Evolutionary conservation across 768 basidiomycete genomes (phyloP).

Genomic region (Mrakia frigida): DNA sequence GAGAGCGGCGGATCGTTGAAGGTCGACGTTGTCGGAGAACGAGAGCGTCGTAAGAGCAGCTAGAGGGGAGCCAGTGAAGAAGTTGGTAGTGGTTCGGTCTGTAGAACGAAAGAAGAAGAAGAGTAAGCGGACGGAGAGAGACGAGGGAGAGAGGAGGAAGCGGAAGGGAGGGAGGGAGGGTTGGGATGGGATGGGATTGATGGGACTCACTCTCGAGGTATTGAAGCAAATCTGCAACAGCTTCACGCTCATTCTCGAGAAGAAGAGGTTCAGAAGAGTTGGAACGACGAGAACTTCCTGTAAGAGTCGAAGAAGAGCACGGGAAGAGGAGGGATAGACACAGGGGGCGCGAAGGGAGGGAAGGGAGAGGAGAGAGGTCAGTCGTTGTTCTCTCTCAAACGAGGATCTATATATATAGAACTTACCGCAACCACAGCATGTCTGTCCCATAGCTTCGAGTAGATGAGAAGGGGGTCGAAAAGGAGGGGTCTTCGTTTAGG

Average conservation of each 20-base stretch:
- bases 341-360: neutral
- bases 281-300: slow-evolving; percentile 29
- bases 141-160: neutral
- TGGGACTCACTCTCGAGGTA: slow-evolving; percentile 83
- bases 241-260: slow-evolving; percentile 70
- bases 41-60: slow-evolving; percentile 91
- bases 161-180: neutral
- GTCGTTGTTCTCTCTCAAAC: neutral
- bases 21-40: slow-evolving; percentile 97
- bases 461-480: neutral
- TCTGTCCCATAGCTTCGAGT: slow-evolving; percentile 21
- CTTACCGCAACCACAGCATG: slow-evolving; percentile 32
- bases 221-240: slow-evolving; percentile 93
- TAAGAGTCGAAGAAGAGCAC: neutral
- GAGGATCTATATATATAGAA: neutral
- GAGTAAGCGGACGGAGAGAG: neutral
- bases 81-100: slow-evolving; percentile 98
- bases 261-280: slow-evolving; percentile 28
- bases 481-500: neutral
- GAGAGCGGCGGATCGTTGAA: slow-evolving; percentile 93
- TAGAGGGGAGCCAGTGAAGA: slow-evolving; percentile 90
- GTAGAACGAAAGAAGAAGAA: slow-evolving; percentile 11
- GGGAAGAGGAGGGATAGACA: slow-evolving; percentile 1
- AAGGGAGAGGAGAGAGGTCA: slow-evolving; percentile 9
- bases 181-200: slow-evolving; percentile 7